Percentiles rank a stretch among this genome's conserved stretches.
Evolutionary conservation across 495 filamentous ascomycete species (phyloP).

Genomic region (Aspergillus wentii): DNA sequence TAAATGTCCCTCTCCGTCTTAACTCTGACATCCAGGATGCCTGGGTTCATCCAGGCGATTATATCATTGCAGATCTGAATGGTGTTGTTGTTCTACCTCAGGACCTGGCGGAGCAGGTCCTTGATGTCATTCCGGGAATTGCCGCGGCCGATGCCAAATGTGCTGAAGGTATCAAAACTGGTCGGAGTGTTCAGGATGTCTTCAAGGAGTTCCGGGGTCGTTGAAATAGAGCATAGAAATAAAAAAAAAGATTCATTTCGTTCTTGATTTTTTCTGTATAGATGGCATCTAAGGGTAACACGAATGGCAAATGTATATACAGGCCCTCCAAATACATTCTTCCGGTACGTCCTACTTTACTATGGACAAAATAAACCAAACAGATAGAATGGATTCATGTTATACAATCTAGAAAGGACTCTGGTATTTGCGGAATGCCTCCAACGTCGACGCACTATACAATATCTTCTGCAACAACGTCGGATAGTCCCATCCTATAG

Average conservation of each 20-base stretch:
- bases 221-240: no score
- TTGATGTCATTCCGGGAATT: conserved; percentile 44
- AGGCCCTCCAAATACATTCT: no score
- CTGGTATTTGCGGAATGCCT: no score
- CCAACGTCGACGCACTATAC: no score
- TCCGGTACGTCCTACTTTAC: no score
- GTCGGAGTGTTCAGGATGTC: conserved; percentile 49
- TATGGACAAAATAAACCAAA: no score
- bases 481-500: conserved; percentile 14
- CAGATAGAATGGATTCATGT: no score
- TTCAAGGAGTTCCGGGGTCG: conserved; percentile 35
- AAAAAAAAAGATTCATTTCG: no score
- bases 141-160: conserved; percentile 52
- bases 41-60: conserved; percentile 47
- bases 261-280: no score
- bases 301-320: no score
- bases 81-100: conserved; percentile 44
- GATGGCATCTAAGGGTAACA: no score
- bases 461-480: conserved; percentile 12
- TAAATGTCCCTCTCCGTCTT: conserved; percentile 22
- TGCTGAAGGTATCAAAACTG: conserved; percentile 42
- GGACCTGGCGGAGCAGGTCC: conserved; percentile 39
- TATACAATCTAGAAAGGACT: no score
- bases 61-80: conserved; percentile 49
- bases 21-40: conserved; percentile 35